Conservation (phyloP, 768 basidiomycete species). For the Serendipita indica region DNA sequence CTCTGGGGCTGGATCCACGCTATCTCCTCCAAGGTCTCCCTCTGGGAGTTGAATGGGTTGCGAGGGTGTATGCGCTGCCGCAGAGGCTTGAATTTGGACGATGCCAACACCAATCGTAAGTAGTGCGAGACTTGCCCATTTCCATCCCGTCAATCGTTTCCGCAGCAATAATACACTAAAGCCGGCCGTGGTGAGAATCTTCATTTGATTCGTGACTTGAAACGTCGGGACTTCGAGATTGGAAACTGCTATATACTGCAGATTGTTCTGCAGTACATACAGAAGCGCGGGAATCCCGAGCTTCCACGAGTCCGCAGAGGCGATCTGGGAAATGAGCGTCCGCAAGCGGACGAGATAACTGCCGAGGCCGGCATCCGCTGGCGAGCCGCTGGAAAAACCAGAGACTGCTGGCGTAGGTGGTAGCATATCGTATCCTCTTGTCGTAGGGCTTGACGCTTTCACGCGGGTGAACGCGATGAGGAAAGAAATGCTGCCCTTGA, state of each 20-base stretch:
- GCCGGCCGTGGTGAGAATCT: slow-evolving; percentile 84
- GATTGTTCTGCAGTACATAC: slow-evolving; percentile 88
- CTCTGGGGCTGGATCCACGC: slow-evolving; percentile 15
- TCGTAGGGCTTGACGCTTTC: slow-evolving; percentile 31
- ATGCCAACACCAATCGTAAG: slow-evolving; percentile 81
- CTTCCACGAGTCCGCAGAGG: slow-evolving; percentile 92
- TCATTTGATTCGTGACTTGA: slow-evolving; percentile 96
- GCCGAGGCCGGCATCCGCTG: slow-evolving; percentile 16
- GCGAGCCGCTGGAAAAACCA: slow-evolving; percentile 8
- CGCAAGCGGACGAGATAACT: slow-evolving; percentile 34
- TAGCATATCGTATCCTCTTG: slow-evolving; percentile 20
- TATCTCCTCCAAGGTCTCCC: neutral
- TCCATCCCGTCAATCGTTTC: slow-evolving; percentile 51
- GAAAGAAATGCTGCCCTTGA: slow-evolving; percentile 82
- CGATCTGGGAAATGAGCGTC: slow-evolving; percentile 50
- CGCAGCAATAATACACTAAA: slow-evolving; percentile 75
- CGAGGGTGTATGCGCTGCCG: slow-evolving; percentile 11
- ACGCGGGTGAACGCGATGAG: slow-evolving; percentile 54
- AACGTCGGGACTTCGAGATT: slow-evolving; percentile 93
- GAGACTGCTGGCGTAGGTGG: neutral
- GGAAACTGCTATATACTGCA: slow-evolving; percentile 87
- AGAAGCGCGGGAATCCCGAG: slow-evolving; percentile 91
- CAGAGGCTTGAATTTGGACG: slow-evolving; percentile 72
- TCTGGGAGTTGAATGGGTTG: slow-evolving; percentile 8
- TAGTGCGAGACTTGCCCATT: slow-evolving; percentile 76